Evolutionary conservation across 1,284 basidiomycete genomes (phyloP).

Genomic region (Ceratorhiza oryzae-sativae): DNA sequence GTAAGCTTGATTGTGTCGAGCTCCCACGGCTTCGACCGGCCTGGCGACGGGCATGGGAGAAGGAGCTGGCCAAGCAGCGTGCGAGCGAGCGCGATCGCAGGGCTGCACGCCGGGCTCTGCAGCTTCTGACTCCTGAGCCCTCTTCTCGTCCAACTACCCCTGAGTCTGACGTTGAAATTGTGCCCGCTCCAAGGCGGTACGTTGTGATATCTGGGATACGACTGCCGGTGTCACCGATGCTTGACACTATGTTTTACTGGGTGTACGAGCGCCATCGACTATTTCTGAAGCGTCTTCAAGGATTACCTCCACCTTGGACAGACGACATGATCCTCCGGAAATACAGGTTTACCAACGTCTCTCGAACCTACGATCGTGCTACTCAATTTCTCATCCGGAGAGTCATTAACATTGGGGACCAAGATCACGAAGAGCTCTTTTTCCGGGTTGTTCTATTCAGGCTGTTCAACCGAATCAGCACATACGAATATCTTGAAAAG

Average conservation of each 20-base stretch:
- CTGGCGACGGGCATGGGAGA: constrained; percentile 19
- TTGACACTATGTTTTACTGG: constrained; percentile 66
- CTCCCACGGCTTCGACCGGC: constrained; percentile 19
- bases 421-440: constrained; percentile 60
- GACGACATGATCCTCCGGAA: constrained; percentile 58
- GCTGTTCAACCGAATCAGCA: constrained; percentile 64
- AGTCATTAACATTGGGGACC: constrained; percentile 68
- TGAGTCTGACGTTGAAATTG: constrained; percentile 13
- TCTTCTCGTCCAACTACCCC: constrained; percentile 45
- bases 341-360: constrained; percentile 67
- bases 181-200: background rate
- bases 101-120: background rate
- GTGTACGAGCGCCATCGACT: constrained; percentile 64
- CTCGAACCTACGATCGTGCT: constrained; percentile 64
- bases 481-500: constrained; percentile 62
- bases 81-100: background rate
- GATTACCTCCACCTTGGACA: constrained; percentile 63
- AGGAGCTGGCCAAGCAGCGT: constrained; percentile 1
- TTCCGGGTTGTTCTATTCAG: constrained; percentile 70
- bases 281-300: constrained; percentile 60
- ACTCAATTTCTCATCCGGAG: constrained; percentile 66
- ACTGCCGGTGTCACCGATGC: constrained; percentile 53
- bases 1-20: constrained; percentile 26
- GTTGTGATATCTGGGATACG: constrained; percentile 48
- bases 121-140: constrained; percentile 3